Conservation (phyloP, 345 rosid species). For the Hypericum perforatum region DNA sequence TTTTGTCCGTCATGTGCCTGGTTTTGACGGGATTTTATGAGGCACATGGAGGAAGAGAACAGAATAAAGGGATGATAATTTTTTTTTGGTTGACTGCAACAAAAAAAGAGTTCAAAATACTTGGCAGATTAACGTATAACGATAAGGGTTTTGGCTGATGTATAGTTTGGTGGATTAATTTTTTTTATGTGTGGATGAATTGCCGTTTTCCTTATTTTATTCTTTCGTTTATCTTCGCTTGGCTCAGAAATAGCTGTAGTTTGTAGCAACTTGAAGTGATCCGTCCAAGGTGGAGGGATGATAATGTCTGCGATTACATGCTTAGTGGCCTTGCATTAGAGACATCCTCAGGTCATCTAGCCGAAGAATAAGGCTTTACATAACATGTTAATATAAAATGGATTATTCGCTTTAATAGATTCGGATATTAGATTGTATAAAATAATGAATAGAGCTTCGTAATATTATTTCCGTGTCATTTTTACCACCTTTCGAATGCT, state of each 20-base stretch:
- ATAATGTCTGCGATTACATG: too few species aligned
- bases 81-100: constrained; percentile 11
- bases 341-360: too few species aligned
- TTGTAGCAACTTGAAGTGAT: not conserved
- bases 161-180: constrained; percentile 31
- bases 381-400: too few species aligned
- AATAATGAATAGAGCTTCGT: too few species aligned
- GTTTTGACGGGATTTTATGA: constrained; percentile 21
- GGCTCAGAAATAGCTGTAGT: not conserved
- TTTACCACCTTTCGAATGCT: too few species aligned
- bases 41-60: constrained; percentile 12
- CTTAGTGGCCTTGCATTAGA: too few species aligned
- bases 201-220: not conserved
- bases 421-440: too few species aligned
- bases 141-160: constrained; percentile 18
- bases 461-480: too few species aligned
- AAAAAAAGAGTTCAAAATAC: constrained; percentile 4
- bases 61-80: constrained; percentile 19
- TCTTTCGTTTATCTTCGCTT: constrained; percentile 1
- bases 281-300: too few species aligned
- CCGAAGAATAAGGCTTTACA: too few species aligned
- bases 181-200: constrained; percentile 14
- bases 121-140: constrained; percentile 12
- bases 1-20: constrained; percentile 11
- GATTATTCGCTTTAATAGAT: too few species aligned